Evolutionary conservation across 148 eudicot species (phyloP), one percentile per base, ranked within the genome.

Genomic region (Chenopodium formosanum): DNA sequence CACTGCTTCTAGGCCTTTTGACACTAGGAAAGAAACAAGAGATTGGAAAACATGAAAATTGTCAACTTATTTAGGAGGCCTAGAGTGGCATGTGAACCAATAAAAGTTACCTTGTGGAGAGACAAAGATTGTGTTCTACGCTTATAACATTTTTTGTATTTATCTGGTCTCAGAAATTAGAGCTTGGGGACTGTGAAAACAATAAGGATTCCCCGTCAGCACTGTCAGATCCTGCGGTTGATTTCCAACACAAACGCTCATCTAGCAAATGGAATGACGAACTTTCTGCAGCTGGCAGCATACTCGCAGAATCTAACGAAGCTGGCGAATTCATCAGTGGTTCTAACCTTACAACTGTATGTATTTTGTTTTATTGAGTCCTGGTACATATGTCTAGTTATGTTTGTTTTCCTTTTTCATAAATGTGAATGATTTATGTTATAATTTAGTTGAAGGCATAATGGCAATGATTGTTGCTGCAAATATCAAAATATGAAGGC

Each of bases 221-320:
- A 77, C 62, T 86, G 20, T 82, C 65, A 67, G 94, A 90, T 74
- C 76, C 82, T 85, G 88, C 87, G 75, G 84, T 75, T 85, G 88
- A 85, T 83, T 70, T 65, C 66, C 87, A 83, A 44, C 93, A 88
- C 81, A 84, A 44, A 86, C 90, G 91, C 88, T 89, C 92, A 67
- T 88, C 89, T 68, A 89, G 93, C 89, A 89, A 82, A 81, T 89
- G 89, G 89, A 90, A 88, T 83, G 93, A 89, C 84, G 91, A 88
- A 78, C 80, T 90, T 70, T 94, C 95, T 58, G 88, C 88, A 70
- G 86, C 82, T 78, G 90, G 92, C 79, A 90, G 99, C 87, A 82
- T 90, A 23, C 80, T 93, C 71, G 84, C 89, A 29, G 99, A 90
- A 86, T 83, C 93, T 86, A 88, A 88, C 89, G 94, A 93, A 78